A percentile compares a stretch with the other conserved stretches of the same genome.
Evolutionary conservation across 176 grass and related monocot genomes (phyloP).

Genomic region (Themeda triandra): DNA sequence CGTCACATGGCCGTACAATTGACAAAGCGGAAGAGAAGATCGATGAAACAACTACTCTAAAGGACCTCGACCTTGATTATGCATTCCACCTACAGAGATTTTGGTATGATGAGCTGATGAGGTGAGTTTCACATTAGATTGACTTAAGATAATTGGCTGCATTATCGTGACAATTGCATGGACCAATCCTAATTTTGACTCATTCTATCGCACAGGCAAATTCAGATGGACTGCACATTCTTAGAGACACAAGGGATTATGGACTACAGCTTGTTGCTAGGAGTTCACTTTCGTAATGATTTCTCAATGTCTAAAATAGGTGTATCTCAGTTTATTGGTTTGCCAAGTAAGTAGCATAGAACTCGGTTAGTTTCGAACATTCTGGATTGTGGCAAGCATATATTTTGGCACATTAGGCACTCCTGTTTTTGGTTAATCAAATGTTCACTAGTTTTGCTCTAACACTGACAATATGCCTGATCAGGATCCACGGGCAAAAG

Average conservation of each 20-base stretch:
- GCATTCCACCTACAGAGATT: slow-evolving; percentile 56
- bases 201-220: slow-evolving; percentile 48
- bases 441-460: slow-evolving; percentile 6
- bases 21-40: slow-evolving; percentile 54
- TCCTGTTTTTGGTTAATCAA: neutral
- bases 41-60: slow-evolving; percentile 62
- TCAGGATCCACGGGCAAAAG: slow-evolving; percentile 58
- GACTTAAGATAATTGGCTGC: neutral
- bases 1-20: slow-evolving; percentile 58
- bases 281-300: slow-evolving; percentile 65
- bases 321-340: slow-evolving; percentile 33
- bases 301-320: slow-evolving; percentile 45
- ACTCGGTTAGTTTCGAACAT: neutral
- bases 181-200: neutral
- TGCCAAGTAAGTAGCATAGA: slow-evolving; percentile 51
- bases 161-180: neutral
- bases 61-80: slow-evolving; percentile 72
- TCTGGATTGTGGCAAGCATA: neutral
- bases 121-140: slow-evolving; percentile 42
- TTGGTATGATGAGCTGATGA: slow-evolving; percentile 57
- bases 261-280: slow-evolving; percentile 76
- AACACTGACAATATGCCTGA: neutral
- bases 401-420: neutral
- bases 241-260: slow-evolving; percentile 72
- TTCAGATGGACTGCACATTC: slow-evolving; percentile 65